Conservation (phyloP, 352 stramenopile species). For the Phytophthora pisi region DNA sequence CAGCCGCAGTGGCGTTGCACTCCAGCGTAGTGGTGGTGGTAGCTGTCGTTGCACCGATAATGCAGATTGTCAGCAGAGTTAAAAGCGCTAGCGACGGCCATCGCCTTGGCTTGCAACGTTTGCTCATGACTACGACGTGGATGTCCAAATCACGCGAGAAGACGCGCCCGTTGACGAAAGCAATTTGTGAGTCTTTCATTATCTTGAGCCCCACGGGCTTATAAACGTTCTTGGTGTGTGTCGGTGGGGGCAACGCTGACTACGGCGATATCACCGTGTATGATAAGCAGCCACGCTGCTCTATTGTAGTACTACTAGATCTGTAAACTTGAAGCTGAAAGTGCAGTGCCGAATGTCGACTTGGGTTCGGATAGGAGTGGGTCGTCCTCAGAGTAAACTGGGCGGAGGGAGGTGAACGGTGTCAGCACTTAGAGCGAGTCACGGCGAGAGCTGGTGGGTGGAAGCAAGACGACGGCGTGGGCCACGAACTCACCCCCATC, state of each 20-base stretch:
- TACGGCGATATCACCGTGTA: constrained; percentile 5
- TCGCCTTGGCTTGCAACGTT: neutral
- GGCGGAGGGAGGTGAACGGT: constrained; percentile 10
- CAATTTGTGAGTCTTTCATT: constrained; percentile 1
- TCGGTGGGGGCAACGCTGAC: constrained; percentile 1
- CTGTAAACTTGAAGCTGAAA: constrained; percentile 1
- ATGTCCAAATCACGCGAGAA: constrained; percentile 20
- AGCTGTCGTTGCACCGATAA: neutral
- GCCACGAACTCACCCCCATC: constrained; percentile 55
- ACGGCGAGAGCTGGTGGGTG: constrained; percentile 16
- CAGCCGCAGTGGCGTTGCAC: constrained; percentile 57
- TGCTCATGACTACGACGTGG: constrained; percentile 12
- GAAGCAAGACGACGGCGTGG: constrained; percentile 21
- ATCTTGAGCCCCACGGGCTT: neutral
- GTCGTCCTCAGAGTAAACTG: constrained; percentile 34
- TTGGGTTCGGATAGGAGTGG: constrained; percentile 23
- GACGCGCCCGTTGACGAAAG: constrained; percentile 23
- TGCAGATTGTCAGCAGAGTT: neutral
- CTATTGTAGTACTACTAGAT: constrained; percentile 9
- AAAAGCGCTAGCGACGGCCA: constrained; percentile 4
- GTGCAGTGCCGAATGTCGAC: constrained; percentile 20
- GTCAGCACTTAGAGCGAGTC: constrained; percentile 32
- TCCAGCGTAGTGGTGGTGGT: constrained; percentile 27
- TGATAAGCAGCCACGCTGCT: constrained; percentile 1
- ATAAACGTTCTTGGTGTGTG: neutral